Percentiles rank a stretch among this genome's conserved stretches.
Conservation (phyloP, 2,329 filamentous ascomycete species). For the Gaeumannomyces sp. region DNA sequence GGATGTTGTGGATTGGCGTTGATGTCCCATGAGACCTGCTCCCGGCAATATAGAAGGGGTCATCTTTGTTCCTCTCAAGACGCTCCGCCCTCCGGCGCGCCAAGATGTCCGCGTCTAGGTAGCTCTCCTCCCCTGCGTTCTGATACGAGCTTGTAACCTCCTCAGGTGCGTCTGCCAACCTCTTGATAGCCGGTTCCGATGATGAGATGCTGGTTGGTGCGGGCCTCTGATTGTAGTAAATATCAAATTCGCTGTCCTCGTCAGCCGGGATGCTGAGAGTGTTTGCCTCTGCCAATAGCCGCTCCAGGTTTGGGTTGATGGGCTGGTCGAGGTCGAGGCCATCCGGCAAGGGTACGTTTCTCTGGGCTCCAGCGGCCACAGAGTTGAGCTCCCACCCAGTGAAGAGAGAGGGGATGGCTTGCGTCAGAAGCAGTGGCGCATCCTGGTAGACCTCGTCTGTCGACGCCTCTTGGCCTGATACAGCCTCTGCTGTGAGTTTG, state of each 20-base stretch:
- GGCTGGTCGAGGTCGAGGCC: slow-evolving; percentile 73
- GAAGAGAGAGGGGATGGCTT: slow-evolving; percentile 86
- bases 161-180: slow-evolving; percentile 39
- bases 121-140: slow-evolving; percentile 53
- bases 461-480: slow-evolving; percentile 56
- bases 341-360: slow-evolving; percentile 74
- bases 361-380: slow-evolving; percentile 74
- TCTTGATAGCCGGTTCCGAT: slow-evolving; percentile 47
- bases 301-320: slow-evolving; percentile 69
- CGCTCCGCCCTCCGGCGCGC: slow-evolving; percentile 71
- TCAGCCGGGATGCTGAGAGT: slow-evolving; percentile 40
- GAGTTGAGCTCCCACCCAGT: slow-evolving; percentile 85
- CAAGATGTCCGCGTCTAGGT: slow-evolving; percentile 66
- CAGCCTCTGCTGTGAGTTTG: slow-evolving; percentile 78
- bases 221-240: slow-evolving; percentile 55
- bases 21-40: slow-evolving; percentile 51
- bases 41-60: slow-evolving; percentile 80
- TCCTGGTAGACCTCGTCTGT: slow-evolving; percentile 52
- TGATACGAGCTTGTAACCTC: slow-evolving; percentile 50
- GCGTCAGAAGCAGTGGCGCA: slow-evolving; percentile 76
- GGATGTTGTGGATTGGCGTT: slow-evolving; percentile 73
- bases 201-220: slow-evolving; percentile 46
- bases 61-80: slow-evolving; percentile 76
- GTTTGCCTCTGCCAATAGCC: slow-evolving; percentile 57
- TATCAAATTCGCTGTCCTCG: slow-evolving; percentile 61